Evolutionary conservation across 1,139 yeast genomes (phyloP), one percentile per base, ranked within the genome.

Genomic region (Scheffersomyces illinoinensis): DNA sequence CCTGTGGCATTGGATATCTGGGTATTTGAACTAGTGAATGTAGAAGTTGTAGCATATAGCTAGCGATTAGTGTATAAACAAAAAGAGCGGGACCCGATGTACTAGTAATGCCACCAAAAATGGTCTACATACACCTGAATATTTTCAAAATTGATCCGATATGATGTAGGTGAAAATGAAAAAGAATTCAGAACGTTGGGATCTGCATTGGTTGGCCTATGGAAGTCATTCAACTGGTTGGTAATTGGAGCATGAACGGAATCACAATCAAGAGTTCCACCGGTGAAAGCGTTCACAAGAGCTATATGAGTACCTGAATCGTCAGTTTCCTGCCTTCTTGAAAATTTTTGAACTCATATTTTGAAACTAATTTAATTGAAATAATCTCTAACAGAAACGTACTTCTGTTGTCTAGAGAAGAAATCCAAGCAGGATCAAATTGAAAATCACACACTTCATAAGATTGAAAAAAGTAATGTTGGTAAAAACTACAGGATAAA

Each of bases 121-220:
- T n/a, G 76, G 75, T 48, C 77, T 65, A 60, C 64, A 73, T 3
- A 78, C 79, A 3, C 75, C 71, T 2, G 79, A 47, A 75, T 57
- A 56, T 70, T 68, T 1, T 51, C 20, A 59, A 68, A 75, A 8
- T 56, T 55, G 4, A 71, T 60, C 0, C 55, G 50, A 53, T 61
- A 63, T 0, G 60, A 55, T 5, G 54, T 50, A 0, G 64, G 14
- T n/a, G 64, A 52, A 65, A 77, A 74, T 1, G 63, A 21, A 14
- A 59, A 58, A 0, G 68, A 56, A 48, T 50, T 60, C 12, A 51
- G 47, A 48, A 61, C 52, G 39, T 56, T 19, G 33, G 57, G 49
- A 50, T 54, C 26, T 0, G 58, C 54, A 12, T 64, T 55, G 43
- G 58, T 56, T n/a, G 76, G 74, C 12, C 20, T 54, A 50, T 57